Evolutionary conservation across 305 asterid genomes (phyloP).

Genomic region (Solanum hybrid): DNA sequence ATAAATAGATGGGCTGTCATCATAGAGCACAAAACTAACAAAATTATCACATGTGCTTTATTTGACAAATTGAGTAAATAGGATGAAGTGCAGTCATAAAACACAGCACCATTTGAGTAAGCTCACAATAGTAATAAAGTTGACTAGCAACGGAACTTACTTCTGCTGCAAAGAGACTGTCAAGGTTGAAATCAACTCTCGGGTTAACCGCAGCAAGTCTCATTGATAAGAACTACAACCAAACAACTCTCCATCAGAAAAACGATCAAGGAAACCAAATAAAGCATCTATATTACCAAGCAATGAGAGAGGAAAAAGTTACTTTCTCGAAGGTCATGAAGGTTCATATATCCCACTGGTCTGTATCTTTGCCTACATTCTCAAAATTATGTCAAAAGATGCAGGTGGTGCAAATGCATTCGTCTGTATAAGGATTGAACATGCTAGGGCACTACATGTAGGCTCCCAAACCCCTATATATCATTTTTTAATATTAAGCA

Average conservation of each 20-base stretch:
- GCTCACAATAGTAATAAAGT: not conserved
- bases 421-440: not conserved
- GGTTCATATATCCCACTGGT: not conserved
- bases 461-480: not conserved
- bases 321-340: not conserved
- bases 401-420: not conserved
- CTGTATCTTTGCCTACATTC: not conserved
- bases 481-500: not conserved
- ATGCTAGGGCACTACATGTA: not conserved
- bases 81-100: not conserved
- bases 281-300: not conserved
- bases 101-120: not conserved
- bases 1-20: not conserved
- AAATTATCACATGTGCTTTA: not conserved
- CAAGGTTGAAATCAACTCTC: slow-evolving; percentile 60
- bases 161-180: slow-evolving; percentile 54
- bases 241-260: slow-evolving; percentile 22
- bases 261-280: not conserved
- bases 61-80: not conserved
- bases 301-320: not conserved
- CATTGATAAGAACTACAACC: slow-evolving; percentile 78
- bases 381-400: not conserved
- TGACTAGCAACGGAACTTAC: slow-evolving; percentile 30
- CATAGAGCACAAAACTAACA: not conserved
- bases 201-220: slow-evolving; percentile 89